Base-by-base conservation (phyloP, 805 yeast species). In the Yarrowia keelungensis region DNA sequence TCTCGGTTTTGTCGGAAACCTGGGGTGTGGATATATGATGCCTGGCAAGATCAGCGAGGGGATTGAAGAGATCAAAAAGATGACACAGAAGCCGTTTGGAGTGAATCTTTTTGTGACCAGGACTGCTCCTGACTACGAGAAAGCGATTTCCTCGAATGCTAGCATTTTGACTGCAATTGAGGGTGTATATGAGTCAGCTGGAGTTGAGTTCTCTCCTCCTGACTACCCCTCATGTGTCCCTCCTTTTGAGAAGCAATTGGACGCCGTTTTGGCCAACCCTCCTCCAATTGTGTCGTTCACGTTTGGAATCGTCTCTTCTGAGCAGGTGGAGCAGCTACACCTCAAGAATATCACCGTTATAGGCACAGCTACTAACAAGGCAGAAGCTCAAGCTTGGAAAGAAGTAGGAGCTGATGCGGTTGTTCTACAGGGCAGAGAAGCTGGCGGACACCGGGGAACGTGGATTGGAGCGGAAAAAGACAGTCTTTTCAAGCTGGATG, bases 401-500 rank as follows among this genome's bases (percentile, higher is more conserved):
- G 72, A 75, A 0, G 69, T 74, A 0, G 81, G 81, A 0, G 81
- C 82, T 8, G 86, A 85, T 74, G 88, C 84, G 1, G 75, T 86
- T 4, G 77, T 83, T 8, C 79, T 81, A 35, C 90, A 87, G 74
- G 89, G 89, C 0, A 79, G 79, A 74, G 89, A 86, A 71, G 90
- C 90, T 3, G 90, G 90, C 32, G 90, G 90, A 0, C 90, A 87
- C 73, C 76, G 90, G 16, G 89, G 89, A 2, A 82, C 79, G 71
- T 85, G 81, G 69, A 76, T 76, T 39, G 83, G 87, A 0, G 53
- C 64, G 41, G 77, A 73, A 5, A 70, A 79, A 42, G 72, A 75
- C 39, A 65, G 71, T 5, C 67, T 69, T 8, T 71, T 76, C 4
- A 71, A 72, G 8, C 36, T 62, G 36, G 56, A 62, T 14, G 39